Evolutionary conservation across 805 yeast species (phyloP).

Genomic region (Kazachstania psychrophila): DNA sequence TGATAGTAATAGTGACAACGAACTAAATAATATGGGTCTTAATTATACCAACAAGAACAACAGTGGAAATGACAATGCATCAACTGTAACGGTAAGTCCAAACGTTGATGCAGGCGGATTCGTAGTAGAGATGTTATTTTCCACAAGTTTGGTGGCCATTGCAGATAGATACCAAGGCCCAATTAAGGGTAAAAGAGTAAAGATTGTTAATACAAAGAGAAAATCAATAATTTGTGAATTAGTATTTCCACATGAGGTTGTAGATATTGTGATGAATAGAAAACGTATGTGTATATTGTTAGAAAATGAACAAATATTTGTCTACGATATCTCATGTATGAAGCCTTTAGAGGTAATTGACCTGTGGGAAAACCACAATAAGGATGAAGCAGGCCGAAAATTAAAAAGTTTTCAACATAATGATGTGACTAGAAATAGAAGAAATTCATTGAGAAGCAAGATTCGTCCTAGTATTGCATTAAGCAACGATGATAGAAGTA

Average conservation of each 20-base stretch:
- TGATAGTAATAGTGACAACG: slow-evolving; percentile 5
- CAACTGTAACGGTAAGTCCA: background rate
- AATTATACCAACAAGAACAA: background rate
- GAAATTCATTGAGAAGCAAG: slow-evolving; percentile 10
- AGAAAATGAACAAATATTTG: slow-evolving; percentile 63
- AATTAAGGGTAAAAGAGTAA: slow-evolving; percentile 51
- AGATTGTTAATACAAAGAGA: slow-evolving; percentile 63
- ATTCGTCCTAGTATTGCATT: slow-evolving; percentile 19
- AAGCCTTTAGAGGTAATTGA: slow-evolving; percentile 66
- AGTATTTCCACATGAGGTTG: slow-evolving; percentile 69
- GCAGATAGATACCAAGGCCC: slow-evolving; percentile 64
- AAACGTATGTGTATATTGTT: slow-evolving; percentile 71
- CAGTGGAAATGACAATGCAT: slow-evolving; percentile 1
- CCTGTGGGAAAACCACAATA: slow-evolving; percentile 20
- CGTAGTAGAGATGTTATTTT: slow-evolving; percentile 80
- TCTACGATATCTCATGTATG: slow-evolving; percentile 88
- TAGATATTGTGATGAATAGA: slow-evolving; percentile 69
- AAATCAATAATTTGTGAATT: slow-evolving; percentile 73
- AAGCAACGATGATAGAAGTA: slow-evolving; percentile 26
- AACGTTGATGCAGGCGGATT: slow-evolving; percentile 5
- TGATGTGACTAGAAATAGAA: slow-evolving; percentile 6
- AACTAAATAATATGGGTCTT: background rate
- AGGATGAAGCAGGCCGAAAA: too few relatives aligned
- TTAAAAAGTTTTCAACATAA: slow-evolving; percentile 1
- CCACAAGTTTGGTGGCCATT: slow-evolving; percentile 76